Percentiles rank a stretch among this genome's conserved stretches.
Evolutionary conservation across 768 basidiomycete genomes (phyloP).

Genomic region (Lentinula raphanica): DNA sequence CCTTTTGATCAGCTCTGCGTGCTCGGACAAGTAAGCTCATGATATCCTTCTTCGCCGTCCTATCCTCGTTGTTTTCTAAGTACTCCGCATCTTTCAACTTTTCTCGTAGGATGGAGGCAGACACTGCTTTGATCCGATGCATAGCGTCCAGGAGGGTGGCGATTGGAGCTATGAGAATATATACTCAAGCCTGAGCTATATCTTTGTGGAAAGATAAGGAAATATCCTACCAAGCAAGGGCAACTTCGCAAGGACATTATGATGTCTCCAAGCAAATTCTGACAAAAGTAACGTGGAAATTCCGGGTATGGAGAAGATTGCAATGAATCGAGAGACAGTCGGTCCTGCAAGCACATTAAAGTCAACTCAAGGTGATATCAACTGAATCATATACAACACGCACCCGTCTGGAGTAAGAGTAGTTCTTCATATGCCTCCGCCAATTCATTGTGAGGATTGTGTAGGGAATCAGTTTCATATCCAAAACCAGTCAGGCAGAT

Average conservation of each 20-base stretch:
- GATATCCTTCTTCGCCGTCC: constrained; percentile 38
- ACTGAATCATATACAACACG: neutral
- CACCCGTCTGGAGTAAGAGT: constrained; percentile 33
- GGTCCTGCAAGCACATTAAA: neutral
- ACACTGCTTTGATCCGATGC: constrained; percentile 37
- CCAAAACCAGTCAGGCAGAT: constrained; percentile 48
- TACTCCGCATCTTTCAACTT: constrained; percentile 31
- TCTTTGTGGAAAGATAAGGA: neutral
- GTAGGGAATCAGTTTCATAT: constrained; percentile 40
- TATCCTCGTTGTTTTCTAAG: neutral
- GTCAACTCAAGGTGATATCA: neutral
- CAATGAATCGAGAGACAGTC: constrained; percentile 33
- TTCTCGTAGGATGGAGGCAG: constrained; percentile 33
- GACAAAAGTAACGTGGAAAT: constrained; percentile 24
- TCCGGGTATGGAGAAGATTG: constrained; percentile 33
- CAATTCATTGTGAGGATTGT: constrained; percentile 41
- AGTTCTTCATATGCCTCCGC: constrained; percentile 42
- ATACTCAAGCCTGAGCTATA: neutral
- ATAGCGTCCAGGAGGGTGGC: constrained; percentile 30
- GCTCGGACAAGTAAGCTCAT: constrained; percentile 48
- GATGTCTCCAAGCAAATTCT: constrained; percentile 32
- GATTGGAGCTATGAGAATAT: constrained; percentile 4
- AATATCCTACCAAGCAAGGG: neutral
- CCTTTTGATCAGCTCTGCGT: constrained; percentile 19
- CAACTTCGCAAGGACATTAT: constrained; percentile 14